Percentiles rank a stretch among this genome's conserved stretches.
Conservation (phyloP, 306 rosid species). For the Castanea crenata region DNA sequence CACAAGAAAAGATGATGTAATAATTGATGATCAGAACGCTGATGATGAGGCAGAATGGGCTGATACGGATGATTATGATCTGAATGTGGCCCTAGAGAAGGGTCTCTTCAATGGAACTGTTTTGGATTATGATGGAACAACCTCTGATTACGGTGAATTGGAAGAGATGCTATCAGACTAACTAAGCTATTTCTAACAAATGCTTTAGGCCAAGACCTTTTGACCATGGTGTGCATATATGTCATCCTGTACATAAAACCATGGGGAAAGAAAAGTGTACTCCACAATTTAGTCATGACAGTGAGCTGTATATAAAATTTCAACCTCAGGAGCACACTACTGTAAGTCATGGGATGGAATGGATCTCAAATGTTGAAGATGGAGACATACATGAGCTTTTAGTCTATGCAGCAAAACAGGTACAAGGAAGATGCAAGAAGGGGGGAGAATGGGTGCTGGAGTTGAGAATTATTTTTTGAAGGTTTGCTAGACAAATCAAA, state of each 20-base stretch:
- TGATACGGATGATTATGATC: conserved; percentile 60
- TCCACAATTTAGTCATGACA: conserved; percentile 1
- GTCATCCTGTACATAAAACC: conserved; percentile 24
- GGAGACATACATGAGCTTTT: neutral
- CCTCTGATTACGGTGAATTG: conserved; percentile 76
- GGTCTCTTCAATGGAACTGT: conserved; percentile 49
- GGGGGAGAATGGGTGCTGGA: neutral
- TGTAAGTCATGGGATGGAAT: conserved; percentile 10
- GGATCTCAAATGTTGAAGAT: conserved; percentile 14
- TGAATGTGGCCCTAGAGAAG: conserved; percentile 49
- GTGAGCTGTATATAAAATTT: conserved; percentile 1
- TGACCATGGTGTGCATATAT: neutral
- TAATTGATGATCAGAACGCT: conserved; percentile 36
- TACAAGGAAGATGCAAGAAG: neutral
- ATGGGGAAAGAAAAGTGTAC: conserved; percentile 1
- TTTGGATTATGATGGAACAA: conserved; percentile 59
- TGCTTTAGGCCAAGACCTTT: conserved; percentile 12
- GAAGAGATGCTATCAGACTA: conserved; percentile 93
- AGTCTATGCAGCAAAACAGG: neutral
- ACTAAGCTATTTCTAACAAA: conserved; percentile 23
- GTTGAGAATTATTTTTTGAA: neutral
- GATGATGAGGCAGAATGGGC: conserved; percentile 66
- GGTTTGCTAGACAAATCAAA: neutral
- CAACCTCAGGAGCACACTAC: conserved; percentile 15
- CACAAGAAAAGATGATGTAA: conserved; percentile 39